Base-by-base conservation (phyloP, 768 basidiomycete species). In the Sistotremastrum suecicum region DNA sequence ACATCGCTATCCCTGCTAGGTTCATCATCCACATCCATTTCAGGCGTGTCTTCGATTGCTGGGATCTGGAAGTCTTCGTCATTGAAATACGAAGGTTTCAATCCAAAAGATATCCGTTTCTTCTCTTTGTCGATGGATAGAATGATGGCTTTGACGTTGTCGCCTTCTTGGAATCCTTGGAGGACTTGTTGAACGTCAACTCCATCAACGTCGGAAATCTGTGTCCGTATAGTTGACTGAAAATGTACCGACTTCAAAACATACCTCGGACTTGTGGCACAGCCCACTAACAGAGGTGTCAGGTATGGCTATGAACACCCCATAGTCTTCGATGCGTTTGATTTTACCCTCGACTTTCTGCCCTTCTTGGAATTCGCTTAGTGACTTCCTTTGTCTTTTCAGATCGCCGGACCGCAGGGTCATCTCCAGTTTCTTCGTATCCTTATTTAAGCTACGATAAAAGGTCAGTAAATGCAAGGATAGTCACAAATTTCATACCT, bases 231-330 rank as follows among this genome's bases (percentile, higher is more conserved):
- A 41, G 44, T 11, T 4, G 34, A 34, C 6, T 20, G 8, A 37
- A 42, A 39, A 42, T 32, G 30, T 40, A 37, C 36, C 34, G 41
- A n/a, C 37, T 31, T 50, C 31, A 34, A 1, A 36, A 58, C 69
- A 44, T 54, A 83, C 89, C 72, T 98, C 75, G 7, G 88, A 87
- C 61, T 90, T 91, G 61, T 98, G 94, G 60, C 94, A 99, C 7
- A 99, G 70, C 4, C 94, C 94, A 50, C 73, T 79, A 42, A 97
- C 66, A 56, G 81, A 84, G 0, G 87, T 81, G 11, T 75, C 82
- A n/a, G 83, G 75, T 35, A 98, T 82, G 57, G 80, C 76, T 47
- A 99, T 76, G 64, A 98, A 97, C n/a, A 95, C 68, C 9, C 94
- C 94, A 52, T 88, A 98, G 37, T 76, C 72, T 60, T 92, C 88